A percentile compares a stretch with the other conserved stretches of the same genome.
Conservation (phyloP, 1,139 yeast genomes). For the Magnusiomyces fungicola region DNA sequence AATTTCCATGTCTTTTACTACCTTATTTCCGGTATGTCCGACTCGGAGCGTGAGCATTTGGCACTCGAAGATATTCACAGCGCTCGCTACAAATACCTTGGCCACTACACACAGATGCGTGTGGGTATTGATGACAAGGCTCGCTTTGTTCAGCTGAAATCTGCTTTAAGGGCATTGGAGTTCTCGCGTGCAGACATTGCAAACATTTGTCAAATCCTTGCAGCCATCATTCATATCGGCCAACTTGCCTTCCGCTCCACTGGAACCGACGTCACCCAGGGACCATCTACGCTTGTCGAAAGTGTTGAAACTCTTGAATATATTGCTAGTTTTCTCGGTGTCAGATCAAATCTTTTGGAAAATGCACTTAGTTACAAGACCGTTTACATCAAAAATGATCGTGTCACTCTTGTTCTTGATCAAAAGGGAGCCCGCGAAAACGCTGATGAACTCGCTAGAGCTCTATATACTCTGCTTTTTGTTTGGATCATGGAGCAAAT, state of each 20-base stretch:
- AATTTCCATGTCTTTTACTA: conserved; percentile 38
- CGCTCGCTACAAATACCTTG: conserved; percentile 34
- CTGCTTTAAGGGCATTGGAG: conserved; percentile 32
- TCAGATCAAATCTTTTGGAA: conserved; percentile 34
- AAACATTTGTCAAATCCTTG: conserved; percentile 38
- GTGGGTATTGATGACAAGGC: conserved; percentile 35
- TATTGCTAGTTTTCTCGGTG: conserved; percentile 37
- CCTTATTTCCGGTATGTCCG: conserved; percentile 35
- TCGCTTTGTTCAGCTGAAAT: conserved; percentile 33
- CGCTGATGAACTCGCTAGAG: conserved; percentile 38
- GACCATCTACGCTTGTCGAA: conserved; percentile 35
- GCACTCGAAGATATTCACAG: conserved; percentile 28
- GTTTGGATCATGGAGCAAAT: conserved; percentile 36
- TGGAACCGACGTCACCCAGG: conserved; percentile 30
- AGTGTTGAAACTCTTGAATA: conserved; percentile 33
- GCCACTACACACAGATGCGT: conserved; percentile 36
- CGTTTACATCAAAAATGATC: conserved; percentile 33
- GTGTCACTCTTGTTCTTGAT: conserved; percentile 38
- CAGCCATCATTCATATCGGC: conserved; percentile 39
- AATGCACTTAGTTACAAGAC: conserved; percentile 36
- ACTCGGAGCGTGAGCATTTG: conserved; percentile 34
- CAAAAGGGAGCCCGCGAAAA: conserved; percentile 37
- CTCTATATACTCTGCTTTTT: conserved; percentile 36
- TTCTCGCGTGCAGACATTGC: conserved; percentile 38
- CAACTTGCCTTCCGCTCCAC: conserved; percentile 34